Base-by-base conservation (phyloP, 768 basidiomycete genomes). In the Xanthoconium purpureum region DNA sequence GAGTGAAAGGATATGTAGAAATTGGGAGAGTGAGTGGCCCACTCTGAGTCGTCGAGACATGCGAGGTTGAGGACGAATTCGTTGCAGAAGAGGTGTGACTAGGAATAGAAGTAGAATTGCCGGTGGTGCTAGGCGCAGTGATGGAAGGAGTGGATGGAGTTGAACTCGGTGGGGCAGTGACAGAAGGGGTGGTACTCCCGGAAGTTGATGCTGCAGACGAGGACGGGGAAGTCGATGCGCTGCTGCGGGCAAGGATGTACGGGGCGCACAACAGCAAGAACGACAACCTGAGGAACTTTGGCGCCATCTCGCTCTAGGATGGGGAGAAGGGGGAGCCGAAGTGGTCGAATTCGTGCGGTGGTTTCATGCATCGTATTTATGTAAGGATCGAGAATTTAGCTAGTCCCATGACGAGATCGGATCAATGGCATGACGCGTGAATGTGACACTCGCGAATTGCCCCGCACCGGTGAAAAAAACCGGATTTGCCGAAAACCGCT, bases 1-100 rank as follows among this genome's bases (percentile, higher is more conserved):
- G 79, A 13, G 78, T 71, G 75, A 88, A 87, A 2, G 77, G 60
- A 51, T 76, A 75, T 0, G 68, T 60, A 18, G 75, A 69, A 47
- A 79, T 74, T 14, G 80, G 77, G 33, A 77, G 47, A 28, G 70
- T 73, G 14, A 68, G 52, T 45, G 64, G 70, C 13, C 57, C 66
- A 3, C 60, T 58, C 36, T 63, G 60, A 10, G 24, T 24, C 24
- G 67, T 63, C 0, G 63, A 38, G 14, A 53, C 24, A 6, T 17
- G 30, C 29, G 59, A 56, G 8, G 55, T 39, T 17, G 45, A 15
- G 2, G 49, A 54, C 4, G 68, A 57, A 2, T 52, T 50, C 0
- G 63, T 47, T 6, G 57, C 17, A 13, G 56, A 59, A 43, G 57
- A 35, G 53, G 24, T 24, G 24, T 24, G 24, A 24, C 42, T 64